phyloP scores from a whole-genome alignment of 768 basidiomycete species.

The Trametes gibbosa region DNA sequence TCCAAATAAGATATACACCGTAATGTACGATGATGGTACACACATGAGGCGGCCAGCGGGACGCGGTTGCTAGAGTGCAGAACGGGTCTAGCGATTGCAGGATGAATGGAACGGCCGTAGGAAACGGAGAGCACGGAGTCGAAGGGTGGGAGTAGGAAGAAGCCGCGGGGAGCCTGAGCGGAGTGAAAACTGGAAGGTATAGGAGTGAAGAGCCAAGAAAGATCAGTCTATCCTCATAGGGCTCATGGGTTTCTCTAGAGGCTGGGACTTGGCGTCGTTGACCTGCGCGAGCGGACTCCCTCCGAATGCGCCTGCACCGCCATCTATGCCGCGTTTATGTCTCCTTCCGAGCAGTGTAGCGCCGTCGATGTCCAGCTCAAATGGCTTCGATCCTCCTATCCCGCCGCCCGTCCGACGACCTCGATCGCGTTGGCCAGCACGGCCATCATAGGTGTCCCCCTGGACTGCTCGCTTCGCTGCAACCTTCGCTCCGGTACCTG shows the following conservation, averaged over 20 bases:
- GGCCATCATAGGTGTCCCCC: conserved; percentile 49
- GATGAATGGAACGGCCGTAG: not conserved
- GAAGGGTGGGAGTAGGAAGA: not conserved
- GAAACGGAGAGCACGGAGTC: not conserved
- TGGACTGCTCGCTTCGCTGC: conserved; percentile 28
- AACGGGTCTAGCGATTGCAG: not conserved
- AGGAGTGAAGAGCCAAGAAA: not conserved
- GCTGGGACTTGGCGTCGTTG: not conserved
- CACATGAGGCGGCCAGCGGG: not conserved
- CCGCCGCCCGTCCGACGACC: conserved; percentile 33
- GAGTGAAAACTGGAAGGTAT: not conserved
- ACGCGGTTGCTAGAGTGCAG: not conserved
- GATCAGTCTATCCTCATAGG: conserved; percentile 23
- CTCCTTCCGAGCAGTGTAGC: conserved; percentile 84
- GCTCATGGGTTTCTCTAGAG: conserved; percentile 19
- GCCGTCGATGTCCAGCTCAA: conserved; percentile 84
- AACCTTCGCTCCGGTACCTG: conserved; percentile 31
- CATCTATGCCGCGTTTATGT: conserved; percentile 38
- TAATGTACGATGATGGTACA: conserved; percentile 10
- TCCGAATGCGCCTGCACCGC: conserved; percentile 5
- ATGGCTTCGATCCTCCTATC: conserved; percentile 36
- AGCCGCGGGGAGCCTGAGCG: too few species aligned
- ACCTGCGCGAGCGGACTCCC: conserved; percentile 18
- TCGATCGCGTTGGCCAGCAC: conserved; percentile 68
- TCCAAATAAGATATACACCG: conserved; percentile 11